phyloP scores from a whole-genome alignment of 208 protist genomes.

The Polymyxa betae region DNA sequence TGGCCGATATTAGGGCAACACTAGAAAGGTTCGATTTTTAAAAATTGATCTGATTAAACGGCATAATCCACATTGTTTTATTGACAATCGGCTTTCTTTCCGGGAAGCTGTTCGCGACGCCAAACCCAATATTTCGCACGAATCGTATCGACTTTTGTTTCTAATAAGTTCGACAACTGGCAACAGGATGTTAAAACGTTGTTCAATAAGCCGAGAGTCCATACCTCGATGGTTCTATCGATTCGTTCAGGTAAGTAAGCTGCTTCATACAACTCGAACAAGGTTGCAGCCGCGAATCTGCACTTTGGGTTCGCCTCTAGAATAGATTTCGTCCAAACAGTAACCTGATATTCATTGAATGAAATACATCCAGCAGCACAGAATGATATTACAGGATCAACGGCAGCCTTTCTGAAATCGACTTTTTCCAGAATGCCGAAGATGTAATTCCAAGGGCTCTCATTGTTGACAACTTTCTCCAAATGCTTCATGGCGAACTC shows the following conservation, averaged over 20 bases:
- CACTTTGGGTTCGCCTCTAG: neutral
- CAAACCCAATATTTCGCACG: constrained; percentile 35
- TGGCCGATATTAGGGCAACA: constrained; percentile 85
- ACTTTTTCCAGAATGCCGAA: neutral
- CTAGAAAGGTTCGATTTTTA: constrained; percentile 87
- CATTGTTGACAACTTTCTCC: neutral
- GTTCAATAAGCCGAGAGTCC: neutral
- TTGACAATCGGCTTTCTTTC: neutral
- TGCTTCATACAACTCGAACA: constrained; percentile 19
- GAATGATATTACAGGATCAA: neutral
- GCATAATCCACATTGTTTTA: neutral
- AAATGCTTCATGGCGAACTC: neutral
- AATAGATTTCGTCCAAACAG: neutral
- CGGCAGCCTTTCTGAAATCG: neutral
- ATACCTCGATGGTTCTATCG: neutral
- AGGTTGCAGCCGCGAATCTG: neutral
- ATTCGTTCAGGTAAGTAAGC: neutral
- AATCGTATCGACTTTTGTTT: neutral
- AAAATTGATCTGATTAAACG: no score
- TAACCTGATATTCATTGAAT: neutral
- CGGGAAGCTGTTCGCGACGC: neutral
- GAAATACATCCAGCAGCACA: neutral
- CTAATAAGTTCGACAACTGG: neutral
- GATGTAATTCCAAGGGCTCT: constrained; percentile 50
- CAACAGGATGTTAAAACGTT: neutral